phyloP scores from a whole-genome alignment of 192 early-diverging fungal genomes.

The Coemansia sp. region DNA sequence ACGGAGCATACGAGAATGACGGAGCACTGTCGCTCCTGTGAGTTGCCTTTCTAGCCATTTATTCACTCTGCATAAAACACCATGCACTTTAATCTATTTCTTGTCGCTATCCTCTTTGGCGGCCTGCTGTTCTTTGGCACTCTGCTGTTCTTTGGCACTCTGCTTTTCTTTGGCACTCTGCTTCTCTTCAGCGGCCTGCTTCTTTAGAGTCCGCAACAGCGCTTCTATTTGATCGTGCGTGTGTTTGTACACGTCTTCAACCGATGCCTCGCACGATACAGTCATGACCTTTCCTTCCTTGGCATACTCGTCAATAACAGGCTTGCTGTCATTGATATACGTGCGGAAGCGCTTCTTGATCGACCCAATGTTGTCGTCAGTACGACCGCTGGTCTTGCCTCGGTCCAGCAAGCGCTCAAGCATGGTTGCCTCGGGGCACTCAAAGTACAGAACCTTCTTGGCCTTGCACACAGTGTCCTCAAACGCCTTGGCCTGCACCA shows the following conservation, averaged over 20 bases:
- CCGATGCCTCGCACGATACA: constrained; percentile 63
- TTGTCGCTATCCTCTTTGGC: too few relatives aligned
- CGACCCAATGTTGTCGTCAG: constrained; percentile 94
- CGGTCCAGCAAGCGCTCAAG: constrained; percentile 87
- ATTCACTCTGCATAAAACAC: too few relatives aligned
- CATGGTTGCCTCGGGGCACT: constrained; percentile 93
- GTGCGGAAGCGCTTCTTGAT: constrained; percentile 94
- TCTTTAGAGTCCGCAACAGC: constrained; percentile 42
- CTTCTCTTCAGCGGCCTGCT: neutral
- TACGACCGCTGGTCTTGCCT: constrained; percentile 89
- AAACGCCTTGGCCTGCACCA: constrained; percentile 93
- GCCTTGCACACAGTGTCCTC: constrained; percentile 79
- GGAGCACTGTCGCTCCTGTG: constrained; percentile 7
- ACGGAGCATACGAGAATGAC: constrained; percentile 34
- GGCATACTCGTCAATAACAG: constrained; percentile 83
- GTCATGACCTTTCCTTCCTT: constrained; percentile 78
- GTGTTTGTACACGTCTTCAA: constrained; percentile 67
- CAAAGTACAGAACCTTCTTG: constrained; percentile 86
- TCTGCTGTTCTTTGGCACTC: neutral
- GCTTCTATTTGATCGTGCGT: constrained; percentile 51
- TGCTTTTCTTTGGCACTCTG: neutral
- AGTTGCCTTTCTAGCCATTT: too few relatives aligned
- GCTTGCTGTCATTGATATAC: constrained; percentile 84
- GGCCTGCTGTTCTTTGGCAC: neutral
- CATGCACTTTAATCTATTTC: too few relatives aligned